Conservation (phyloP, 2,329 filamentous ascomycete species). For the Fusarium luffae region DNA sequence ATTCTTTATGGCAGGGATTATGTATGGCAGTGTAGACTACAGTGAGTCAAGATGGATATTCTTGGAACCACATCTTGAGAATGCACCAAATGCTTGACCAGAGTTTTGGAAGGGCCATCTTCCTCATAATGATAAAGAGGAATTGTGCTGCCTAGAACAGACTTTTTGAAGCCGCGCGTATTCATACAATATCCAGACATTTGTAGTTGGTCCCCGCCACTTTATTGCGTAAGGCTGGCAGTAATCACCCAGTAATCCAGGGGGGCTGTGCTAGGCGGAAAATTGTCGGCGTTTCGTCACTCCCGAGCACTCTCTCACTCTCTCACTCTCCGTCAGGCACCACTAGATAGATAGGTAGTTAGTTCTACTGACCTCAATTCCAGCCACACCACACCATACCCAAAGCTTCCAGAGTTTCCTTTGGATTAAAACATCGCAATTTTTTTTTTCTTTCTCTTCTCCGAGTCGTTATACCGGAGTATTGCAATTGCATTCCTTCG, state of each 20-base stretch:
- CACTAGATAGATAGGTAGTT: slow-evolving; percentile 48
- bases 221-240: slow-evolving; percentile 41
- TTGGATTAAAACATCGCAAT: slow-evolving; percentile 42
- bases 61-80: neutral
- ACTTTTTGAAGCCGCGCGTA: slow-evolving; percentile 30
- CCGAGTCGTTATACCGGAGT: slow-evolving; percentile 21
- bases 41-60: neutral
- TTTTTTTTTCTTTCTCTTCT: slow-evolving; percentile 6
- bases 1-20: slow-evolving; percentile 9
- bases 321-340: slow-evolving; percentile 45
- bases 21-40: neutral
- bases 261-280: slow-evolving; percentile 49
- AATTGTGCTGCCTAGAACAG: slow-evolving; percentile 12
- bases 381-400: slow-evolving; percentile 48
- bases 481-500: slow-evolving; percentile 15
- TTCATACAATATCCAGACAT: slow-evolving; percentile 15
- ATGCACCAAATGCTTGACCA: neutral
- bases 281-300: slow-evolving; percentile 53
- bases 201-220: slow-evolving; percentile 33
- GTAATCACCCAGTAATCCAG: slow-evolving; percentile 45
- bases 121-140: neutral
- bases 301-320: slow-evolving; percentile 22
- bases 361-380: slow-evolving; percentile 36
- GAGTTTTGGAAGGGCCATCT: neutral
- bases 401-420: slow-evolving; percentile 39